These are phyloP conservation scores for Wallacemonas rigidus DNA, from an alignment of 208 protist species.

Conservation along the genomic window DNA sequence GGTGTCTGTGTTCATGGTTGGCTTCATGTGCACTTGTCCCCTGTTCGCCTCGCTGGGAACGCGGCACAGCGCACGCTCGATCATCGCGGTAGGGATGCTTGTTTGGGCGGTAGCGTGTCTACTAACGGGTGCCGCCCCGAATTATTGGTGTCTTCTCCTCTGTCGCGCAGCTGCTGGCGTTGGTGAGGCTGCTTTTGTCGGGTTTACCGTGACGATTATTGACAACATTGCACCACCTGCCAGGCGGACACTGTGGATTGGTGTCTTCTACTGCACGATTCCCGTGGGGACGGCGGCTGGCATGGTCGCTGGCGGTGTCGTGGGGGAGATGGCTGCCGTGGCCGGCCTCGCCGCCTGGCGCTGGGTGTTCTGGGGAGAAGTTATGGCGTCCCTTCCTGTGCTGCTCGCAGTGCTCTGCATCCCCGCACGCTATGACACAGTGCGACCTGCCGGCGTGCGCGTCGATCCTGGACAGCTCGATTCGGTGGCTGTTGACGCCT, in stretches of 20 bases:
- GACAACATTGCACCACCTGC: constrained; percentile 71
- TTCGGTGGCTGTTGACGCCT: neutral
- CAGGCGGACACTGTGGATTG: constrained; percentile 76
- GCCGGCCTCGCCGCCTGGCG: constrained; percentile 47
- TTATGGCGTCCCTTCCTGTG: constrained; percentile 46
- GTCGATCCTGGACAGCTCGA: neutral
- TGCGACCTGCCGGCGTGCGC: constrained; percentile 10
- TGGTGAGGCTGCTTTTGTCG: constrained; percentile 82
- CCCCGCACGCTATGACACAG: constrained; percentile 34
- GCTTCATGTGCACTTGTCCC: constrained; percentile 70
- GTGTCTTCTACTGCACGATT: constrained; percentile 87
- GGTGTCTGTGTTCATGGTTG: constrained; percentile 80
- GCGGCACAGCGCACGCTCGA: constrained; percentile 29
- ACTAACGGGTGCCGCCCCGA: constrained; percentile 37
- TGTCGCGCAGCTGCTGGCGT: constrained; percentile 69
- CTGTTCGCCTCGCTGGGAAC: constrained; percentile 61
- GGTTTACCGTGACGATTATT: constrained; percentile 80
- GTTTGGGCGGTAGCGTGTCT: constrained; percentile 60
- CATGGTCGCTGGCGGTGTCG: constrained; percentile 66
- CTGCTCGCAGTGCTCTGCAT: constrained; percentile 40
- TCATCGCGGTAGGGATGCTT: constrained; percentile 65
- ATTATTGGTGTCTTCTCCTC: constrained; percentile 58
- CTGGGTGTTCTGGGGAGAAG: constrained; percentile 53
- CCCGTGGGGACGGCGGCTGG: constrained; percentile 79
- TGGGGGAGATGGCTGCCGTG: constrained; percentile 27